These are phyloP conservation scores for Floccularia luteovirens DNA, from an alignment of 768 basidiomycete species.

Conservation along the genomic window DNA sequence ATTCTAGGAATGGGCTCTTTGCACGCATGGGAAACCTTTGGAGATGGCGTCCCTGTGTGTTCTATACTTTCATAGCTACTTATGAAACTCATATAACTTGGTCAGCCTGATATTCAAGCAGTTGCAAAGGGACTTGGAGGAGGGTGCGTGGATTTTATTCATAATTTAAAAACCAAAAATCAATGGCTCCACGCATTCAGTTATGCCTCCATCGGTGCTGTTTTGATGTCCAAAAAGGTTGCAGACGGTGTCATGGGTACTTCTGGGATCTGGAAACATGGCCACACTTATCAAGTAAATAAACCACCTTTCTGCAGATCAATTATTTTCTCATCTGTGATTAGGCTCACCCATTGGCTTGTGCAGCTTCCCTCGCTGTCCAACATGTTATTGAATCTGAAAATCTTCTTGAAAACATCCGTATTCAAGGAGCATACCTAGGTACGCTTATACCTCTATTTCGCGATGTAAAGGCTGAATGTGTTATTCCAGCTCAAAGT, in stretches of 20 bases:
- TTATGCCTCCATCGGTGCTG: slow-evolving; percentile 77
- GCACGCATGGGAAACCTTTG: slow-evolving; percentile 82
- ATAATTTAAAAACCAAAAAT: neutral
- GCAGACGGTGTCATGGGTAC: slow-evolving; percentile 59
- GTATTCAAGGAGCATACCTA: slow-evolving; percentile 53
- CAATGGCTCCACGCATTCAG: slow-evolving; percentile 23
- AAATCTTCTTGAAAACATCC: slow-evolving; percentile 61
- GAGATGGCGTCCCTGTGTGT: slow-evolving; percentile 55
- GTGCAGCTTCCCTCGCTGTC: slow-evolving; percentile 76
- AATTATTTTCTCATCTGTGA: neutral
- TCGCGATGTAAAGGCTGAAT: neutral
- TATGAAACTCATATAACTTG: slow-evolving; percentile 1
- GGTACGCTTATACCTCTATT: slow-evolving; percentile 16
- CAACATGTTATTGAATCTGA: slow-evolving; percentile 65
- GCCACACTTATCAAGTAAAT: slow-evolving; percentile 74
- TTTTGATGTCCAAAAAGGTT: slow-evolving; percentile 67
- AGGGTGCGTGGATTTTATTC: slow-evolving; percentile 42
- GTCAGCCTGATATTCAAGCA: slow-evolving; percentile 77
- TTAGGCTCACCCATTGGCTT: slow-evolving; percentile 68
- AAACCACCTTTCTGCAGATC: neutral
- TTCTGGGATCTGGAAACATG: slow-evolving; percentile 77
- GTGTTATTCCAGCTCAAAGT: slow-evolving; percentile 26
- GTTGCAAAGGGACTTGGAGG: slow-evolving; percentile 88
- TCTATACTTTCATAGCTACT: slow-evolving; percentile 1
- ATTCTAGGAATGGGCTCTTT: slow-evolving; percentile 76